phyloP scores from a whole-genome alignment of 306 rosid genomes.

The Pyrus bretschneideri region DNA sequence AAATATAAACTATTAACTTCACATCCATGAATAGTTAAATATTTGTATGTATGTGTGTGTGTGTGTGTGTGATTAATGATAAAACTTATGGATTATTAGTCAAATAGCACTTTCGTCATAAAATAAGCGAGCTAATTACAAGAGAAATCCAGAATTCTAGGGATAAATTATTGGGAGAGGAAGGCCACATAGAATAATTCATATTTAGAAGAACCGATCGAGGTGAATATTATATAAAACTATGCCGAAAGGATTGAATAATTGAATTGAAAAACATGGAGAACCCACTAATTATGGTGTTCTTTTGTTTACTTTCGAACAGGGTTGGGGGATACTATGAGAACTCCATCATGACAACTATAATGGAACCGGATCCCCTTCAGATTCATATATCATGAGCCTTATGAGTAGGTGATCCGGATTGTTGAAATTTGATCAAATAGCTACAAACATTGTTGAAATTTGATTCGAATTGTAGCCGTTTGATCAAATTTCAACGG shows the following conservation, averaged over 20 bases:
- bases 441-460: too few relatives aligned
- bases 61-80: neutral
- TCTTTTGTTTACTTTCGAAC: neutral
- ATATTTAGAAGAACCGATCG: neutral
- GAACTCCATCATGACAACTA: neutral
- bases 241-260: neutral
- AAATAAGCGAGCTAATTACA: neutral
- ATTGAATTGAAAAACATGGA: neutral
- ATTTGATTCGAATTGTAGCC: too few relatives aligned
- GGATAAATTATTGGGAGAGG: neutral
- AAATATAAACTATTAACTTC: neutral
- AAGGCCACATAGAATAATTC: neutral
- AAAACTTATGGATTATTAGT: neutral
- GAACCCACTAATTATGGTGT: neutral
- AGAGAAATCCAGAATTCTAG: neutral
- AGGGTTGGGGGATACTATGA: neutral
- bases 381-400: too few relatives aligned
- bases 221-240: neutral
- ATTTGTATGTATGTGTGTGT: neutral
- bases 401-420: too few relatives aligned
- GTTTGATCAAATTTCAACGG: too few relatives aligned
- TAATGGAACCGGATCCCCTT: too few relatives aligned
- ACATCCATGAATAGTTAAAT: neutral
- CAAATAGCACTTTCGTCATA: neutral
- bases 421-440: too few relatives aligned